Conservation (phyloP, 2,329 filamentous ascomycete species). For the Myriangium duriaei region DNA sequence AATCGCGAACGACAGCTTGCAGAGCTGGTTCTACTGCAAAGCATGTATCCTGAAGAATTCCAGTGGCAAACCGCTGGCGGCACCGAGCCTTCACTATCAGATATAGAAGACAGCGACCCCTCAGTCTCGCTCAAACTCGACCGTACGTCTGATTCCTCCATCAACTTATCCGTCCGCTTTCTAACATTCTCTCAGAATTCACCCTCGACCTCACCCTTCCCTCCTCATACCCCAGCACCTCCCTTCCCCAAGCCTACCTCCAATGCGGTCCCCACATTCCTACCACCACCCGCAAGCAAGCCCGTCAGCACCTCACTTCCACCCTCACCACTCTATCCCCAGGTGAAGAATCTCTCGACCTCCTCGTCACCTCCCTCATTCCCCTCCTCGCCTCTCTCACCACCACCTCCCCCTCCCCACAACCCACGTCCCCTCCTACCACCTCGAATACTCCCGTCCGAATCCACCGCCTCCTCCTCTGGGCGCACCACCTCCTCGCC, state of each 20-base stretch:
- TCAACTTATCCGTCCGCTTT: neutral
- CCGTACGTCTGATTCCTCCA: constrained; percentile 7
- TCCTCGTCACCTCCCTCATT: constrained; percentile 9
- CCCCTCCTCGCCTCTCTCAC: neutral
- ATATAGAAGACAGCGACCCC: constrained; percentile 5
- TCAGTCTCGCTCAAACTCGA: constrained; percentile 8
- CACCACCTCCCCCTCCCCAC: neutral
- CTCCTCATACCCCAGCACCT: constrained; percentile 8
- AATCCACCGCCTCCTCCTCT: constrained; percentile 12
- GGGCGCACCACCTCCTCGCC: constrained; percentile 13
- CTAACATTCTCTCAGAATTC: constrained; percentile 1
- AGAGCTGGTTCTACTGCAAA: constrained; percentile 12
- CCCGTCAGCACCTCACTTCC: constrained; percentile 7
- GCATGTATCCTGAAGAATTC: constrained; percentile 15
- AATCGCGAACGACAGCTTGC: constrained; percentile 11
- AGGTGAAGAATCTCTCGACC: constrained; percentile 11
- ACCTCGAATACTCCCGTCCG: neutral
- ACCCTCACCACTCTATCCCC: constrained; percentile 4
- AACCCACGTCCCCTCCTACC: neutral
- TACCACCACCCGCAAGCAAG: constrained; percentile 11
- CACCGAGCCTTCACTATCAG: constrained; percentile 2
- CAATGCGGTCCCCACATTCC: constrained; percentile 9
- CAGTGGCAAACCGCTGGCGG: constrained; percentile 9
- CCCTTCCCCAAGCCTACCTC: constrained; percentile 11
- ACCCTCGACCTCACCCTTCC: constrained; percentile 12